phyloP scores from a whole-genome alignment of 805 yeast species.

The Naumovozyma castellii region DNA sequence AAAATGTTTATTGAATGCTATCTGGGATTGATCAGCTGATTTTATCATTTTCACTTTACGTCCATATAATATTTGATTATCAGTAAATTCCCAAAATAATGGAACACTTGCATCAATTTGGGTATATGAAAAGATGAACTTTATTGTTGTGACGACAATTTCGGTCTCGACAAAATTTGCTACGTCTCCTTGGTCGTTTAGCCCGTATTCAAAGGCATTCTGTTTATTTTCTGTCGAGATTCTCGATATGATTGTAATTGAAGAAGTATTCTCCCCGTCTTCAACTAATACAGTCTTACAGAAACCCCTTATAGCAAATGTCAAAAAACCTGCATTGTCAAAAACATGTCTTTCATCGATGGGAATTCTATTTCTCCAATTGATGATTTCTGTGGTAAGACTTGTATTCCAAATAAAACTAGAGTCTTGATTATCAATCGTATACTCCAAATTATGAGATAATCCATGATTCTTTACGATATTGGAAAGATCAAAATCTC shows the following conservation, averaged over 20 bases:
- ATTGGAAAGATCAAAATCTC: constrained; percentile 82
- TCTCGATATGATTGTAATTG: constrained; percentile 73
- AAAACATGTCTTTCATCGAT: constrained; percentile 45
- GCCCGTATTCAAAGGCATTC: constrained; percentile 77
- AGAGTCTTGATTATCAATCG: constrained; percentile 47
- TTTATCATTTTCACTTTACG: constrained; percentile 76
- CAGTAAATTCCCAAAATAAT: constrained; percentile 86
- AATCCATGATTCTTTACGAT: constrained; percentile 65
- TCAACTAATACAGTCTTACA: constrained; percentile 50
- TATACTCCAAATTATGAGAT: constrained; percentile 29
- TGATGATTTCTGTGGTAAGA: constrained; percentile 69
- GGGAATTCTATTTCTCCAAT: constrained; percentile 61
- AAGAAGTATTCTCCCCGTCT: constrained; percentile 15
- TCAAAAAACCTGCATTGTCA: constrained; percentile 62
- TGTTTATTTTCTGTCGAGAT: constrained; percentile 88
- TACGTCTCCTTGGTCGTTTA: constrained; percentile 86
- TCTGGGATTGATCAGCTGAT: constrained; percentile 74
- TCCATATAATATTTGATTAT: constrained; percentile 51
- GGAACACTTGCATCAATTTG: constrained; percentile 92
- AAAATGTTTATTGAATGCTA: constrained; percentile 78
- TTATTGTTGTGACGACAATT: constrained; percentile 47
- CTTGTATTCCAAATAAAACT: constrained; percentile 88
- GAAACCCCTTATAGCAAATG: constrained; percentile 85
- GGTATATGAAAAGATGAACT: constrained; percentile 56
- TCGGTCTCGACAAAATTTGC: constrained; percentile 91